Percentiles rank a stretch among this genome's conserved stretches.
These are phyloP conservation scores for Acmispon strigosus DNA, from an alignment of 306 rosid species.

Conservation along the genomic window DNA sequence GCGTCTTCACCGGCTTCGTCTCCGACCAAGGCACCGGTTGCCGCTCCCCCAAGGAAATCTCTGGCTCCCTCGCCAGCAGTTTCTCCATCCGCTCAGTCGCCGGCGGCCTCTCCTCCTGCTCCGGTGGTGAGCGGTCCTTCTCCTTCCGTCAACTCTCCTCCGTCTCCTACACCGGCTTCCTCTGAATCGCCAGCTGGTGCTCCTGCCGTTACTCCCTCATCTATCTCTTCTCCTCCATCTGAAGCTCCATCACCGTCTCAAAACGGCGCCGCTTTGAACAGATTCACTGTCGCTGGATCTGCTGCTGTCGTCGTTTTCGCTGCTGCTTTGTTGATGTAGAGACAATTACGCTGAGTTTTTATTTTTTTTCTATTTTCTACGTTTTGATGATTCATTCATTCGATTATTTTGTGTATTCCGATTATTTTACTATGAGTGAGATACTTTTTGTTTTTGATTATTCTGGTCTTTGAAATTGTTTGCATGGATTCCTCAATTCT, in stretches of 20 bases:
- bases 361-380: too few relatives aligned
- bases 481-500: too few relatives aligned
- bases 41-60: neutral
- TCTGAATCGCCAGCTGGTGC: slow-evolving; percentile 4
- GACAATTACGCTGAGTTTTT: neutral
- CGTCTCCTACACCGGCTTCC: slow-evolving; percentile 22
- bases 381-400: too few relatives aligned
- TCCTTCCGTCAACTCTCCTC: slow-evolving; percentile 40
- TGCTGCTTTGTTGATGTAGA: slow-evolving; percentile 23
- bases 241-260: slow-evolving; percentile 5
- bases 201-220: slow-evolving; percentile 26
- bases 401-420: too few relatives aligned
- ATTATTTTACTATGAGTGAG: too few relatives aligned
- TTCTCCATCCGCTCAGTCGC: too few relatives aligned
- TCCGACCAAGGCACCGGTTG: slow-evolving; percentile 13
- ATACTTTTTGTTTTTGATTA: too few relatives aligned
- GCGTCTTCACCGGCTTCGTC: slow-evolving; percentile 27
- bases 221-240: slow-evolving; percentile 21
- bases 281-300: slow-evolving; percentile 28
- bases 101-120: slow-evolving; percentile 5
- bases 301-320: slow-evolving; percentile 7
- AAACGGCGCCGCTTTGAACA: slow-evolving; percentile 24
- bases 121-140: slow-evolving; percentile 11
- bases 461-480: too few relatives aligned
- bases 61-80: slow-evolving; percentile 17